A percentile compares a stretch with the other conserved stretches of the same genome.
These are phyloP conservation scores for Fusarium pseudocircinatum DNA, from an alignment of 2,329 filamentous ascomycete species.

Conservation along the genomic window DNA sequence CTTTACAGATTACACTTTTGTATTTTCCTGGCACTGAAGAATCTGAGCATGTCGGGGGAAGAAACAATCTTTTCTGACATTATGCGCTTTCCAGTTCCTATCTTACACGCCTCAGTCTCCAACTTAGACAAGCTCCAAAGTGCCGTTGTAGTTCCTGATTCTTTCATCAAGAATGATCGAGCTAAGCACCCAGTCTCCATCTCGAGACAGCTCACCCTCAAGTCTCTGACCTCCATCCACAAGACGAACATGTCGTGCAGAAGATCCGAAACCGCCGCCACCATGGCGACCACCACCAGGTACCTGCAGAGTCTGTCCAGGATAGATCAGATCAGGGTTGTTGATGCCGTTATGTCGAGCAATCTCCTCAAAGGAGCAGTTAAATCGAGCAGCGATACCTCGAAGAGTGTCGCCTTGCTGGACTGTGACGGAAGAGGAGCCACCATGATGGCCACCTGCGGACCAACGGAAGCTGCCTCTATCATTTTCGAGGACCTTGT, in stretches of 20 bases:
- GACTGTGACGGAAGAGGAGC: constrained; percentile 47
- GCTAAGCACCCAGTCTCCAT: constrained; percentile 46
- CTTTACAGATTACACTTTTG: neutral
- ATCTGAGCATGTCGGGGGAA: too few species aligned
- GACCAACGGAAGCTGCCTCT: constrained; percentile 52
- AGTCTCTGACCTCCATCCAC: constrained; percentile 49
- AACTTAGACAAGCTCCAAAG: constrained; percentile 25
- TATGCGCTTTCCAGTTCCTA: neutral
- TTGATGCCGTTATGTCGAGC: constrained; percentile 51
- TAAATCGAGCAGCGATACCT: constrained; percentile 48
- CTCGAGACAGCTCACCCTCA: constrained; percentile 46
- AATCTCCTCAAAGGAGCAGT: constrained; percentile 51
- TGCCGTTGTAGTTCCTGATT: constrained; percentile 48
- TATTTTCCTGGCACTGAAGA: too few species aligned
- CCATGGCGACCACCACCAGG: constrained; percentile 42
- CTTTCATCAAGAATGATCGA: constrained; percentile 49
- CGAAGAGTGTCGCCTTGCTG: constrained; percentile 55
- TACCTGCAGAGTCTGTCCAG: constrained; percentile 52
- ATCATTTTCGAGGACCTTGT: constrained; percentile 50
- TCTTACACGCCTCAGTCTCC: neutral
- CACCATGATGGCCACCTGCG: constrained; percentile 35
- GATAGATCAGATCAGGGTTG: constrained; percentile 56
- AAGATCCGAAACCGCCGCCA: constrained; percentile 46
- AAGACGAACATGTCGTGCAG: constrained; percentile 50
- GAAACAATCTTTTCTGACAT: neutral